Evolutionary conservation across 2,329 filamentous ascomycete species (phyloP), one percentile per base, ranked within the genome.

Genomic region (Aspergillus felis): DNA sequence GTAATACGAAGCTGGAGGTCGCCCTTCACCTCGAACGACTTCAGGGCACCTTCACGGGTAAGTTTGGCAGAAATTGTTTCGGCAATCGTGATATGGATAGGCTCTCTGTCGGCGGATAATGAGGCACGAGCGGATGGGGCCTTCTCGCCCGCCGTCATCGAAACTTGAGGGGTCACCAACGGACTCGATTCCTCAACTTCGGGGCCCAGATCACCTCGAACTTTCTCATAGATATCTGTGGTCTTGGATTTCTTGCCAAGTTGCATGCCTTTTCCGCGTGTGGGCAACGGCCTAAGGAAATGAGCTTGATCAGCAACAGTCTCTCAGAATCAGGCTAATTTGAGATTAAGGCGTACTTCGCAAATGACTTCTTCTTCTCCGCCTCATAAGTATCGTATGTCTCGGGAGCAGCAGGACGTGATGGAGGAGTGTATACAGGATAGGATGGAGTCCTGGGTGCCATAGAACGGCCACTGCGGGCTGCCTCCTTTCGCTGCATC

Each of bases 231-330:
- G 83, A 97, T 96, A 74, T 96, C 93, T 29, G 90, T 96, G 24
- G 91, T 92, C 81, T 97, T 97, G 59, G 91, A 96, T 80, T 99
- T 99, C 82, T 97, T 97, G 77, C 94, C 94, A 57, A 99, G 82
- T 76, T 97, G 93, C 95, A 99, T 99, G 66, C 94, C 94, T 81
- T 99, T 99, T 68, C 91, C 92, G 78, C 95, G 91, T 58, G 88
- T 84, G 52, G 90, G 71, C 29, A 79, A 57, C 20, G 77, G 73
- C 60, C 85, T 69, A 85, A 25, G 6, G 72, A 52, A 83, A 79
- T 70, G 81, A 51, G 12, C 2, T 41, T 5, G 17, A 85, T 62
- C 50, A 63, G 58, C 42, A 59, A 50, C 25, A 14, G 22, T 27
- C 50, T 14, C 28, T 7, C 28, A 29, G 28, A 29, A 29, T 29